Base-by-base conservation (phyloP, 305 asterid species). In the Andrographis paniculata region DNA sequence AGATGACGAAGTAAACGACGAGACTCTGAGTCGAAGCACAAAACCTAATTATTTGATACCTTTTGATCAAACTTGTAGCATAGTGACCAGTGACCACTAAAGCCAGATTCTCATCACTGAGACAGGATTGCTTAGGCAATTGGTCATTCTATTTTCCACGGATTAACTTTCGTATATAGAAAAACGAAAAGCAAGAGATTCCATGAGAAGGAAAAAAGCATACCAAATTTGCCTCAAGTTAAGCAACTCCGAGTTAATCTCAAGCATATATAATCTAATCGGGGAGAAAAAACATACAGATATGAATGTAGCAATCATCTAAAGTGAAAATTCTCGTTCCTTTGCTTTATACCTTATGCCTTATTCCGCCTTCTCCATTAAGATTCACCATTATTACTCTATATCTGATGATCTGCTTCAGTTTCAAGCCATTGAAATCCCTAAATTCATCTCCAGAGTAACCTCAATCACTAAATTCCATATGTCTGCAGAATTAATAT, bases 361-460 rank as follows among this genome's bases (percentile, higher is more conserved):
- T 0, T 33, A 13, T 33, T 11, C 11, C 8, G 4, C 14, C 22
- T 14, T 3, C 13, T 31, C 36, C 21, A 22, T 14, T 3, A n/a
- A n/a, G n/a, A n/a, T n/a, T n/a, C n/a, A n/a, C n/a, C n/a, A n/a
- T n/a, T n/a, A n/a, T n/a, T n/a, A n/a, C n/a, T n/a, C n/a, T n/a
- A 72, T 70, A 67, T 67, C 72, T 24, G 30, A 59, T 43, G 50
- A 39, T 20, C 57, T 57, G 80, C 87, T 77, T 80, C 79, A 67
- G 43, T 58, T 27, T 42, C 65, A 80, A 80, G 87, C 86, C 70
- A 67, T 37, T 37, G 17, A 20, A 30, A 31, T 18, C 13, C 47
- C 22, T 4, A 15, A 22, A 38, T 17, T 15, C 12, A 14, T 37
- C 3, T 13, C 3, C 42, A 37, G 42, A 13, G 17, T 5, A 1